phyloP scores from a whole-genome alignment of 768 basidiomycete species.

The Auricularia sp. region DNA sequence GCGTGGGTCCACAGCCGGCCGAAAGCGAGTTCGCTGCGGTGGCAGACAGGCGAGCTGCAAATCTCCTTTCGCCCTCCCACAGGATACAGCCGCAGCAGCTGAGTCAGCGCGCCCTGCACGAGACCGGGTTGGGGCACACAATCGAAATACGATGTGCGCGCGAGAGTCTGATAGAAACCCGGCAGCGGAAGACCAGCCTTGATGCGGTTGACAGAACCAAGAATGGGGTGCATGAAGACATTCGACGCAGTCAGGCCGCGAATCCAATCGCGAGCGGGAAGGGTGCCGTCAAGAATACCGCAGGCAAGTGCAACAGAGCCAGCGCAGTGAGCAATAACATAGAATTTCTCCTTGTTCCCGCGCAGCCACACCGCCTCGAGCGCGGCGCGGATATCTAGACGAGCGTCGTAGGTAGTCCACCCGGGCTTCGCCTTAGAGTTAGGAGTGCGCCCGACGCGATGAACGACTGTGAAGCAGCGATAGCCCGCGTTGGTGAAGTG shows the following conservation, averaged over 20 bases:
- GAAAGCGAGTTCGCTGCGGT: slow-evolving; percentile 1
- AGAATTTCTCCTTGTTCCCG: not conserved
- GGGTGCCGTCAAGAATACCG: slow-evolving; percentile 1
- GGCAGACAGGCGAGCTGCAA: not conserved
- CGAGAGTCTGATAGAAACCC: not conserved
- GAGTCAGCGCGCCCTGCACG: not conserved
- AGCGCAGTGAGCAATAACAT: slow-evolving; percentile 3
- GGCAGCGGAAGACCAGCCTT: not conserved
- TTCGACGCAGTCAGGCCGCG: not conserved
- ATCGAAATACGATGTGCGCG: slow-evolving; percentile 1
- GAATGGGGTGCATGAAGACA: slow-evolving; percentile 5
- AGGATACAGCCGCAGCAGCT: slow-evolving; percentile 2
- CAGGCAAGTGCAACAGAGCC: slow-evolving; percentile 2
- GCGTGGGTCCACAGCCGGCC: slow-evolving; percentile 4
- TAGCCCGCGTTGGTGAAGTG: slow-evolving; percentile 1
- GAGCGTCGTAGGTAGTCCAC: not conserved
- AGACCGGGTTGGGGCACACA: not conserved
- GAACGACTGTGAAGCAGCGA: not conserved
- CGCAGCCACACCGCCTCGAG: not conserved
- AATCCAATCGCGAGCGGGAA: not conserved
- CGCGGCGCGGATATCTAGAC: not conserved
- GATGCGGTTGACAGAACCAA: slow-evolving; percentile 1
- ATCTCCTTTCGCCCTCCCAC: slow-evolving; percentile 2
- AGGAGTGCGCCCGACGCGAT: not conserved
- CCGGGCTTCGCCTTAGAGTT: not conserved